Base-by-base conservation (phyloP, 1,139 yeast genomes). In the Saccharomyces uvarum region DNA sequence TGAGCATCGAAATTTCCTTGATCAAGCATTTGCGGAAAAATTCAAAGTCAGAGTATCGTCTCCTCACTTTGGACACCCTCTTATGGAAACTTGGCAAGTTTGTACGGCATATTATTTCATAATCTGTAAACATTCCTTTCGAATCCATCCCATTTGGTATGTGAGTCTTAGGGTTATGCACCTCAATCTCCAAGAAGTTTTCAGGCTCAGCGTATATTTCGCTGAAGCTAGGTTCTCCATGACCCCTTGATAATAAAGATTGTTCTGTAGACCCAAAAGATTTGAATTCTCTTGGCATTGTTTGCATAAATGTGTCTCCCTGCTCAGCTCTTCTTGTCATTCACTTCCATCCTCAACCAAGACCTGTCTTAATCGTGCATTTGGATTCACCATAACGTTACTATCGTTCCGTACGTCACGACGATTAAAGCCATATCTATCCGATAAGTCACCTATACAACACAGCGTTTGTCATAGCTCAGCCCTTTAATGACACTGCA, bases 181-280 rank as follows among this genome's bases (percentile, higher is more conserved):
- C 96, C 70, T 91, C 98, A 46, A 95, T 84, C 71, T 93, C 99
- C 49, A 93, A 77, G 66, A 90, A 89, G 72, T 90, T 89, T 70
- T 93, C 99, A 0, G 98, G 98, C 62, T 88, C 96, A 0, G 95
- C 96, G 65, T 93, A 93, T 49, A 88, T 79, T 65, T 89, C 96
- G 61, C 82, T 88, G 69, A 84, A 84, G 8, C 89, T 79, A 68
- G 87, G 95, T 59, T 76, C 79, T 61, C 79, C 81, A 60, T 64
- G 67, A 14, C 60, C 60, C 29, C 53, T 56, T 11, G 65, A 59
- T 7, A 67, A 53, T 14, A 58, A 55, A 2, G 61, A 56, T 38
- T 63, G 62, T 50, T 65, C 69, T 13, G 67, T 59, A 26, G 66
- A 60, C 31, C 70, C 63, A 55, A 68, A 68, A 11, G 71, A 64